A percentile compares a stretch with the other conserved stretches of the same genome.
Conservation (phyloP, 2,329 filamentous ascomycete species). For the Macrophomina tecta region DNA sequence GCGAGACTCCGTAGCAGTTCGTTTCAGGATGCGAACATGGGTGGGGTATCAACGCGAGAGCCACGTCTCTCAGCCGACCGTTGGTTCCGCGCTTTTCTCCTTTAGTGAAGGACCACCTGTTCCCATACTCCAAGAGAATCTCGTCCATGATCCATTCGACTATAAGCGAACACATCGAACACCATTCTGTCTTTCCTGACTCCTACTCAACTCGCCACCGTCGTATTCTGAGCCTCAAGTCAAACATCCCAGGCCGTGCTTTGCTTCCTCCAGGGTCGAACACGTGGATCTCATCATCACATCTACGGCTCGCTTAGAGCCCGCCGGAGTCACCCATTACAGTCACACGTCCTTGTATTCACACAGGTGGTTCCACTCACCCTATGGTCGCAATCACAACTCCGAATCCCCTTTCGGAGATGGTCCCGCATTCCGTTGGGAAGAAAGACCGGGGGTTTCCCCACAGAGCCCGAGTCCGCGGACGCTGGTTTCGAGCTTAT, state of each 20-base stretch:
- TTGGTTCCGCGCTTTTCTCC: not conserved
- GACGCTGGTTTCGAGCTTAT: constrained; percentile 8
- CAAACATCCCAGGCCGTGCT: not conserved
- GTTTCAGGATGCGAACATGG: constrained; percentile 2
- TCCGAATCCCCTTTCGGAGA: constrained; percentile 4
- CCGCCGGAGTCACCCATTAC: not conserved
- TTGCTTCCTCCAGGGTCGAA: too few species aligned
- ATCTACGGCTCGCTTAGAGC: not conserved
- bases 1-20: not conserved
- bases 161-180: too few species aligned
- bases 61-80: not conserved
- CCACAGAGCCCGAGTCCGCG: constrained; percentile 1
- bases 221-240: not conserved
- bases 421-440: not conserved
- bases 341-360: not conserved
- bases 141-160: not conserved
- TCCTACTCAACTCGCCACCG: not conserved
- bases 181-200: not conserved
- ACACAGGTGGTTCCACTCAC: constrained; percentile 1
- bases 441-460: not conserved
- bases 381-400: constrained; percentile 2
- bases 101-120: not conserved
- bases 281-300: not conserved
- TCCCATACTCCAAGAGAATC: not conserved
- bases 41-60: not conserved